Evolutionary conservation across 2,329 filamentous ascomycete genomes (phyloP).

Genomic region (Apiospora marii): DNA sequence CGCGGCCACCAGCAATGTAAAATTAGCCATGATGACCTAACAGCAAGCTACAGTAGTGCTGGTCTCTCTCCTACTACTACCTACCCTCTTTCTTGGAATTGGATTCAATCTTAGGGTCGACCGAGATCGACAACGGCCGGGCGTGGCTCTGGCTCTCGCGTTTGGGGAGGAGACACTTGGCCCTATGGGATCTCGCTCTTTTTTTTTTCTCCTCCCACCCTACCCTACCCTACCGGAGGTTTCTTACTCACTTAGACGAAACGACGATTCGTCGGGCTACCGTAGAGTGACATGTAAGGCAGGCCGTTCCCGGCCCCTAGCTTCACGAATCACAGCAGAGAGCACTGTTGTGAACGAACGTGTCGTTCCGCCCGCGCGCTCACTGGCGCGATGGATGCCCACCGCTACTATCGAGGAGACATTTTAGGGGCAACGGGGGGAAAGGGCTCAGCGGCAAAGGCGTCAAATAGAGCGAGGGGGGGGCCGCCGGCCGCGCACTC

Average conservation of each 20-base stretch:
- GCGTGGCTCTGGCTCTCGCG: background rate
- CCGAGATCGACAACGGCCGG: slow-evolving; percentile 3
- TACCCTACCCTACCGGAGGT: no score
- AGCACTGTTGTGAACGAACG: background rate
- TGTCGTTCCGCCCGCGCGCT: background rate
- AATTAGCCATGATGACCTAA: background rate
- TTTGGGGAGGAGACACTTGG: background rate
- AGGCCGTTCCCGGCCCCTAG: background rate
- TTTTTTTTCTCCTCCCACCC: background rate
- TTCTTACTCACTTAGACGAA: background rate
- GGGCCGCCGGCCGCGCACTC: no score
- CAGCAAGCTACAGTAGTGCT: background rate
- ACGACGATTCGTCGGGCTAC: slow-evolving; percentile 1
- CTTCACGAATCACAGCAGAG: background rate
- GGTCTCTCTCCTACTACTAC: no score
- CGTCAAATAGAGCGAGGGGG: background rate
- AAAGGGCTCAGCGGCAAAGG: background rate
- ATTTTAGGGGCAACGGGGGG: background rate
- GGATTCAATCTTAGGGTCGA: background rate
- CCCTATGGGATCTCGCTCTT: background rate
- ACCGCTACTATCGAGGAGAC: no score
- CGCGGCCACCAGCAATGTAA: background rate
- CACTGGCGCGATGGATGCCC: no score
- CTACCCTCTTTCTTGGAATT: background rate
- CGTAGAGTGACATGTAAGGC: background rate